Percentiles rank a stretch among this genome's conserved stretches.
phyloP scores from a whole-genome alignment of 31 red algal genomes.

The Porphyra umbilicalis region DNA sequence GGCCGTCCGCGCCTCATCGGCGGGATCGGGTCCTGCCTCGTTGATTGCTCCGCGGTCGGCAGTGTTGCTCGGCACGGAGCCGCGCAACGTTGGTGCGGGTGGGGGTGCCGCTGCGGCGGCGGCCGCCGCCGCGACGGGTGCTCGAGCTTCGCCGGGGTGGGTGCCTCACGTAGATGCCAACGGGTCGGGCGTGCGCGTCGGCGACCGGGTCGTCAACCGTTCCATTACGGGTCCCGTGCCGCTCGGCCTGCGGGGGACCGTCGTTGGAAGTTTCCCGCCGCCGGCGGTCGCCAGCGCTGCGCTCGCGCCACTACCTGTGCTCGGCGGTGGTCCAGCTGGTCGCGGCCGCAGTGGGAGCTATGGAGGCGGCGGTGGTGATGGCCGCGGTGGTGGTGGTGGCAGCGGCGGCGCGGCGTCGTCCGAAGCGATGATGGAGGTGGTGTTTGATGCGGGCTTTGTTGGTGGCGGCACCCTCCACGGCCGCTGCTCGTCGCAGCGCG shows the following conservation, averaged over 20 bases:
- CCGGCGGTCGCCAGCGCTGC: not conserved
- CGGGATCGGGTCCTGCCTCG: not conserved
- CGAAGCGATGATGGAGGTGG: conserved; percentile 68
- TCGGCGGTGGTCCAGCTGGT: not conserved
- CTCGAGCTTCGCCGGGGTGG: not conserved
- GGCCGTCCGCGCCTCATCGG: not conserved
- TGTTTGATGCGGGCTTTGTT: conserved; percentile 91
- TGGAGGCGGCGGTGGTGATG: not conserved
- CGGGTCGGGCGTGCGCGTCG: conserved; percentile 32
- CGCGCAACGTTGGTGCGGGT: not conserved
- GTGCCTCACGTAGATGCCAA: conserved; percentile 18
- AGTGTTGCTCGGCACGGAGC: conserved; percentile 36
- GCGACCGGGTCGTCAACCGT: conserved; percentile 82
- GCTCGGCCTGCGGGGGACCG: conserved; percentile 75
- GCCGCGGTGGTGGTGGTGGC: not conserved
- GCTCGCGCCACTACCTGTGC: not conserved
- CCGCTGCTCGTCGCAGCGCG: conserved; percentile 52
- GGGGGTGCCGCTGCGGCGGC: not conserved
- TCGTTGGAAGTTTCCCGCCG: conserved; percentile 64
- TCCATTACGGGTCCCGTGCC: conserved; percentile 50
- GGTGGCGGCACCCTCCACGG: conserved; percentile 62
- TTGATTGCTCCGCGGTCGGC: conserved; percentile 8
- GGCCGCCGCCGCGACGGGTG: not conserved
- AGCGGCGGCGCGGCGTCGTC: not conserved
- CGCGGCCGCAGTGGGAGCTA: not conserved